Percentiles rank a stretch among this genome's conserved stretches.
Evolutionary conservation across 164 flowering plant genomes (phyloP).

Genomic region (Vitis rotundifolia): DNA sequence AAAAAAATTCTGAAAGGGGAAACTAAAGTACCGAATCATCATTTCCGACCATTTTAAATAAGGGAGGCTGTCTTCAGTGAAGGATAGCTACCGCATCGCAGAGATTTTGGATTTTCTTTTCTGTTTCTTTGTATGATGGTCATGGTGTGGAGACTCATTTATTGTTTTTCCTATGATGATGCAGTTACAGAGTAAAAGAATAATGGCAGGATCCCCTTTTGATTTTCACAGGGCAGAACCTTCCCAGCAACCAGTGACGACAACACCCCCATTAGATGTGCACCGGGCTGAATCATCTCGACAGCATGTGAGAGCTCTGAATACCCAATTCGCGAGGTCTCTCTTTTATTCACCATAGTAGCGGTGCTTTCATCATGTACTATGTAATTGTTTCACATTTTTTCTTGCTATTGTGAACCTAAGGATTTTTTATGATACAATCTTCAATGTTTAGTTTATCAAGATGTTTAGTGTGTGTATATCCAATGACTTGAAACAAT

Average conservation of each 20-base stretch:
- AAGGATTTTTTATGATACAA: too few relatives aligned
- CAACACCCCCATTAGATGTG: conserved; percentile 40
- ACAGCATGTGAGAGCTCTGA: conserved; percentile 95
- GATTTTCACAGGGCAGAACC: conserved; percentile 49
- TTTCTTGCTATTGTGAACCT: not conserved
- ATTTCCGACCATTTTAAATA: too few relatives aligned
- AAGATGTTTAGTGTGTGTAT: too few relatives aligned
- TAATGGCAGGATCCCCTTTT: conserved; percentile 49
- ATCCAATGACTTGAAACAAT: too few relatives aligned
- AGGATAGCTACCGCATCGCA: too few relatives aligned
- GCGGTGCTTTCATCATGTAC: not conserved
- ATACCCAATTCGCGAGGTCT: conserved; percentile 90
- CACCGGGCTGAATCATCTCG: conserved; percentile 65
- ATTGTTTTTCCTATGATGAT: conserved; percentile 8
- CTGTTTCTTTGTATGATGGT: not conserved
- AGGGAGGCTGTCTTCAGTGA: too few relatives aligned
- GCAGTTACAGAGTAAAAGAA: conserved; percentile 68
- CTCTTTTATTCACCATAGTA: conserved; percentile 4
- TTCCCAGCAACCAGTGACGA: conserved; percentile 29
- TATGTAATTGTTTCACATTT: not conserved
- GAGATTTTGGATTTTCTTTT: too few relatives aligned
- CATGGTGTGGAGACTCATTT: conserved; percentile 9
- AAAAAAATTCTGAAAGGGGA: too few relatives aligned
- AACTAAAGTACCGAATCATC: too few relatives aligned
- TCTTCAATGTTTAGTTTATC: too few relatives aligned